phyloP scores from a whole-genome alignment of 1,284 basidiomycete species.

The Meira miltonrushii region DNA sequence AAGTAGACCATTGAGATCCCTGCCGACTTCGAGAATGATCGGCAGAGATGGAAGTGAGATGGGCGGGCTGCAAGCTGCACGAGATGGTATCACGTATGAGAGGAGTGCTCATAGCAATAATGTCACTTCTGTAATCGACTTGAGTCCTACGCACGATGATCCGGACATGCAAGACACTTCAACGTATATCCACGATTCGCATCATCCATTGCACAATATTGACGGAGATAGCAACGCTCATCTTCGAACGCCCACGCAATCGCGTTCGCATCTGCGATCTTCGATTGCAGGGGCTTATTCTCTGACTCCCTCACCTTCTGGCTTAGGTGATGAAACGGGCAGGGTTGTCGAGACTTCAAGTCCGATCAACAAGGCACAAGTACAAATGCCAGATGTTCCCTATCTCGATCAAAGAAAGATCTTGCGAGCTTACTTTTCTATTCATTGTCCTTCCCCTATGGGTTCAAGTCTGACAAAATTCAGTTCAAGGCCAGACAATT shows the following conservation, averaged over 20 bases:
- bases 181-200: background rate
- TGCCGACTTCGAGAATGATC: background rate
- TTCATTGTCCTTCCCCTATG: constrained; percentile 73
- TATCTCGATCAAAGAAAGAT: constrained; percentile 54
- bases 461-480: constrained; percentile 79
- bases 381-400: constrained; percentile 19
- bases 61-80: no score
- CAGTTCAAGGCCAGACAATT: constrained; percentile 76
- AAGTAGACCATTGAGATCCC: constrained; percentile 48
- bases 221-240: background rate
- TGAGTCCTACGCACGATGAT: background rate
- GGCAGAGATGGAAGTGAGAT: no score
- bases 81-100: no score
- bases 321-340: background rate
- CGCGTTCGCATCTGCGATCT: background rate
- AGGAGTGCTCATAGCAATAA: no score
- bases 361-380: background rate
- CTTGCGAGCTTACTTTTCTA: constrained; percentile 66
- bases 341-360: background rate
- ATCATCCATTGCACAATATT: background rate
- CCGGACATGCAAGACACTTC: background rate
- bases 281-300: background rate
- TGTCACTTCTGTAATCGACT: background rate
- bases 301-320: no score
- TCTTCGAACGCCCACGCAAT: background rate